A percentile compares a stretch with the other conserved stretches of the same genome.
phyloP scores from a whole-genome alignment of 2,329 filamentous ascomycete species.

The Chrysoporthe puriensis region DNA sequence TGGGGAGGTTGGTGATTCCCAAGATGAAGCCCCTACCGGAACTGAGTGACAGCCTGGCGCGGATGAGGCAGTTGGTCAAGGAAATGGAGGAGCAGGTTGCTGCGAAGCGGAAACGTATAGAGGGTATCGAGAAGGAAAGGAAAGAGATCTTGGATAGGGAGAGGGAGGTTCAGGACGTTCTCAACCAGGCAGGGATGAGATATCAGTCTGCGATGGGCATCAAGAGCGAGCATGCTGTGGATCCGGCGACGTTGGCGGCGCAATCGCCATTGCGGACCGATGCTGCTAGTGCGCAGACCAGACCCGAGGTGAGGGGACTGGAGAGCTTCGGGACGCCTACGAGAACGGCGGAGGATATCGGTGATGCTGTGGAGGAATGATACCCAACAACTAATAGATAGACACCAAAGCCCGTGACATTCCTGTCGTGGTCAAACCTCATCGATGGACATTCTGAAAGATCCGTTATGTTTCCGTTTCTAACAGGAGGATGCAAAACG shows the following conservation, averaged over 20 bases:
- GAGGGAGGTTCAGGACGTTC: slow-evolving; percentile 75
- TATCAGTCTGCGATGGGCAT: slow-evolving; percentile 51
- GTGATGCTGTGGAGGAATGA: slow-evolving; percentile 32
- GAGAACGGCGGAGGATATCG: slow-evolving; percentile 37
- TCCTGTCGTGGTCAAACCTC: background rate
- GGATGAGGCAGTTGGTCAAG: slow-evolving; percentile 63
- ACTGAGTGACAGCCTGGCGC: slow-evolving; percentile 67
- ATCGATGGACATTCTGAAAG: slow-evolving; percentile 5
- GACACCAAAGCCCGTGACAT: background rate
- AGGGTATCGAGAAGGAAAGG: slow-evolving; percentile 70
- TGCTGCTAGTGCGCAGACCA: slow-evolving; percentile 30
- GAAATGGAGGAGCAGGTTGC: slow-evolving; percentile 67
- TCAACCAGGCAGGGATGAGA: slow-evolving; percentile 78
- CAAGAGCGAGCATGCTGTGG: slow-evolving; percentile 21
- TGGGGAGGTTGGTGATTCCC: slow-evolving; percentile 51
- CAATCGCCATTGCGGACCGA: slow-evolving; percentile 38
- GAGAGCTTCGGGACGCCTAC: slow-evolving; percentile 54
- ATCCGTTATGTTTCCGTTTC: slow-evolving; percentile 28
- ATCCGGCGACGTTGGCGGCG: slow-evolving; percentile 30
- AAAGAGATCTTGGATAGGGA: slow-evolving; percentile 70
- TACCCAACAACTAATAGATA: slow-evolving; percentile 15
- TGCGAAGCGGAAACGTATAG: slow-evolving; percentile 64
- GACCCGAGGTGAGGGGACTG: slow-evolving; percentile 45
- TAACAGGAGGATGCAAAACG: slow-evolving; percentile 31
- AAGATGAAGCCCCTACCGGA: slow-evolving; percentile 79